Evolutionary conservation across 2,329 filamentous ascomycete genomes (phyloP).

Genomic region (Ceratocystiopsis minuta): DNA sequence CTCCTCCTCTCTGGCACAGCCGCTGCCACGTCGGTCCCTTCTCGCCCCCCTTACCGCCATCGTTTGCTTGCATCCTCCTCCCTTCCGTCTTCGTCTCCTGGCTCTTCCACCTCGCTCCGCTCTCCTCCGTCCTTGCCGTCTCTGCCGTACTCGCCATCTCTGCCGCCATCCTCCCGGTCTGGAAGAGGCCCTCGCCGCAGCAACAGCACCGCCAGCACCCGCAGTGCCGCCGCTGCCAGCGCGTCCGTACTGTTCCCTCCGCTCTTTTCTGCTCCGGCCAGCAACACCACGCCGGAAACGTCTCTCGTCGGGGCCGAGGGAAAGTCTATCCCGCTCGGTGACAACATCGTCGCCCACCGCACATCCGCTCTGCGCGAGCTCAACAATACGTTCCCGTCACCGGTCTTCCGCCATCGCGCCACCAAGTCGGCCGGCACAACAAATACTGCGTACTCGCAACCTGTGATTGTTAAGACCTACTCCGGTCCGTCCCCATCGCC

Average conservation of each 20-base stretch:
- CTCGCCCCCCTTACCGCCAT: background rate
- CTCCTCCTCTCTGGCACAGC: slow-evolving; percentile 2
- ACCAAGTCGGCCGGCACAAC: slow-evolving; percentile 36
- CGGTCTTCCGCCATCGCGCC: slow-evolving; percentile 29
- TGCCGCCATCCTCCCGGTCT: background rate
- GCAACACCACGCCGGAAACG: slow-evolving; percentile 26
- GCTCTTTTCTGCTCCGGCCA: slow-evolving; percentile 26
- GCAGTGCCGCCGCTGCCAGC: background rate
- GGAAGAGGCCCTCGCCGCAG: background rate
- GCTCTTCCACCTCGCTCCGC: background rate
- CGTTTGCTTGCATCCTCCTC: background rate
- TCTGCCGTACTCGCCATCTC: background rate
- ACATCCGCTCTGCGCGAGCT: slow-evolving; percentile 43
- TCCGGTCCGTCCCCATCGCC: slow-evolving; percentile 24
- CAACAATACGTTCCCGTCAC: slow-evolving; percentile 36
- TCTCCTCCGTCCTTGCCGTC: background rate
- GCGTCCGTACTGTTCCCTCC: slow-evolving; percentile 24
- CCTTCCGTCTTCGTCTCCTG: background rate
- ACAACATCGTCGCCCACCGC: slow-evolving; percentile 34
- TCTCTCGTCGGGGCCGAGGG: slow-evolving; percentile 36
- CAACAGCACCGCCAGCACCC: background rate
- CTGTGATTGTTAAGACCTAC: slow-evolving; percentile 48
- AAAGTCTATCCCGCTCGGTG: slow-evolving; percentile 36
- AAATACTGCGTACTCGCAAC: slow-evolving; percentile 43
- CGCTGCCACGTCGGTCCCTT: background rate